Evolutionary conservation across 257 asterid genomes (phyloP), one percentile per base, ranked within the genome.

Genomic region (Handroanthus guayacan): DNA sequence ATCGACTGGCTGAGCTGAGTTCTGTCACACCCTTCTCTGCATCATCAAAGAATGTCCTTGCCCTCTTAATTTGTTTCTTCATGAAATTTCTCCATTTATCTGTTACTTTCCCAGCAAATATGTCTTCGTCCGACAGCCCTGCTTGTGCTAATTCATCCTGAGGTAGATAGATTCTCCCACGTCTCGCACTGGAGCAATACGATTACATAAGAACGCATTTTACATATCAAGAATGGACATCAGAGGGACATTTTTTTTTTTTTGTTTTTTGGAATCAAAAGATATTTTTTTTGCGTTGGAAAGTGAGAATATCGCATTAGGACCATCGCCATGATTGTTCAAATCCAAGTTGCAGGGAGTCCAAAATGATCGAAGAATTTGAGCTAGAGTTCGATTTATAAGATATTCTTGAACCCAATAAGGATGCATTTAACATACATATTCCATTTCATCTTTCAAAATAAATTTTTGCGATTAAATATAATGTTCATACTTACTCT

Each of bases 71-170:
- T 81, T 95, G 99, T 86, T 93, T 89, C 81, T 87, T 95, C 99
- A 93, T 93, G 78, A 95, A 95, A 71, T 36, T 79, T 82, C 96
- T 90, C 99, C 99, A 95, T 81, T 91, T 91, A 56, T 95, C 99
- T 0, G 98, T 91, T 9, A 95, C 98, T 82, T 84, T 86, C 75
- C 97, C 95, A 16, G 90, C 86, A 69, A 91, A 91, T 78, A 95
- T 90, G 78, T 95, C 99, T 3, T 93, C 98, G 0, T 93, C 98
- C 0, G 95, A 86, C 58, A 95, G 87, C 69, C 98, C 98, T 4
- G 96, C 98, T 70, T 86, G 95, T 11, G 97, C 95, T 69, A 95
- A 64, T 83, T 95, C 99, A 72, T 95, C 98, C 84, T 90, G 98
- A 62, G 99, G 99, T 12, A 95, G 87, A 82, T 95, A 95, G 57